Base-by-base conservation (phyloP, 768 basidiomycete genomes). In the Rhizopogon salebrosus region DNA sequence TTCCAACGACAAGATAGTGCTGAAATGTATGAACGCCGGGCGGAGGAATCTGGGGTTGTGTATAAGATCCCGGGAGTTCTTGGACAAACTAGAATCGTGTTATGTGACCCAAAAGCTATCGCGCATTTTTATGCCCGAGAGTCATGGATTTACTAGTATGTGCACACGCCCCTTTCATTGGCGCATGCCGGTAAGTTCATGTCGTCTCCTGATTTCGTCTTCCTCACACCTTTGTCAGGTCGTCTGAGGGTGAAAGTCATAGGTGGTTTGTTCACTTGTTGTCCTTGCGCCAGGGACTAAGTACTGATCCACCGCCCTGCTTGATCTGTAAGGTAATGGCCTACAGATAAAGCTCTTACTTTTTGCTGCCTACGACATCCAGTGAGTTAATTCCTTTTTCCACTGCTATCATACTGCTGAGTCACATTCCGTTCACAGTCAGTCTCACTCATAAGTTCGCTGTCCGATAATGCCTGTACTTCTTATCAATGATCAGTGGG, bases 61-160 rank as follows among this genome's bases (percentile, higher is more conserved):
- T 84, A 67, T 54, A 48, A 64, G 14, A 52, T 80, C n/a, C 72
- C 80, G 0, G 57, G 58, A 1, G 55, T 64, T 0, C 54, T 80
- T 6, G 75, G 75, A 0, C 58, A 67, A 0, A 62, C 48, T 7
- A 58, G 57, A 4, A 58, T 80, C 22, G 58, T 76, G 4, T 61
- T 80, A 5, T 68, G 70, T 45, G 80, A 80, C 49, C 75, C 76
- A 0, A 80, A 74, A 59, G 80, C 82, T 0, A 64, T 78, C 18
- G 69, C 74, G 0, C 79, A 84, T 55, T 72, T 80, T 38, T 79
- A 73, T 52, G 67, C 75, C 0, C 71, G 65, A 51, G 82, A 83
- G 48, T 76, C 80, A 0, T 78, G 57, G 64, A 63, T 66, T 0
- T 72, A n/a, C n/a, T n/a, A n/a, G n/a, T n/a, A 71, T 20, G 31